phyloP scores from a whole-genome alignment of 202 grass and related monocot species.

The Schoenoplectus triqueter region DNA sequence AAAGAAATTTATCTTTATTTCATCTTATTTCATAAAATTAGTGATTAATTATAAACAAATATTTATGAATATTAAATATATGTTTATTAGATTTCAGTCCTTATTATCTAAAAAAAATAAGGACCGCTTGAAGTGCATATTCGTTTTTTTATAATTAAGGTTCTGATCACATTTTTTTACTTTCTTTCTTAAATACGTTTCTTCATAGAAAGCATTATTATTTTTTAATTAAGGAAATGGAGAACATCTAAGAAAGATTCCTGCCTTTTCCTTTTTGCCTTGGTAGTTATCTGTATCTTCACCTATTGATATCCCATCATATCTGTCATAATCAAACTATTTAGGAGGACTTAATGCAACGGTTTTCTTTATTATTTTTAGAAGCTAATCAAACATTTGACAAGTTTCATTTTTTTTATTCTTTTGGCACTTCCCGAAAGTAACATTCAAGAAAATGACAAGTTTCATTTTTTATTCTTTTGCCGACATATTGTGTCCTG shows the following conservation, averaged over 20 bases:
- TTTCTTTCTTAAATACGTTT: background rate
- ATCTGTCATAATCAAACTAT: constrained; percentile 27
- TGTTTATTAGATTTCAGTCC: background rate
- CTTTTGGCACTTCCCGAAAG: background rate
- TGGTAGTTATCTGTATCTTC: background rate
- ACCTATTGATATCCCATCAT: background rate
- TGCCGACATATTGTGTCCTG: background rate
- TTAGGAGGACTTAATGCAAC: constrained; percentile 7
- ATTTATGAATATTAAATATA: background rate
- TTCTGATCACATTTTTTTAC: too few species aligned
- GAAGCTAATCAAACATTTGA: background rate
- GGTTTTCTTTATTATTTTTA: constrained; percentile 6
- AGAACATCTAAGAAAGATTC: background rate
- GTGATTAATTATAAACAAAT: background rate
- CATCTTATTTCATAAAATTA: too few species aligned
- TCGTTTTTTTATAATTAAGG: too few species aligned
- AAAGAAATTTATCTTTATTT: too few species aligned
- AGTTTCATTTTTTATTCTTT: constrained; percentile 1
- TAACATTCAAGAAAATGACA: constrained; percentile 24
- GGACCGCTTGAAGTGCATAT: too few species aligned
- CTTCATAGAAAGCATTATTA: background rate
- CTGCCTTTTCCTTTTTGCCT: background rate
- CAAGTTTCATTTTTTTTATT: background rate
- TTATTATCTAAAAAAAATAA: too few species aligned
- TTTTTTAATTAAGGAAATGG: background rate